These are phyloP conservation scores for Thyridium curvatum DNA, from an alignment of 2,329 filamentous ascomycete genomes.

Conservation along the genomic window DNA sequence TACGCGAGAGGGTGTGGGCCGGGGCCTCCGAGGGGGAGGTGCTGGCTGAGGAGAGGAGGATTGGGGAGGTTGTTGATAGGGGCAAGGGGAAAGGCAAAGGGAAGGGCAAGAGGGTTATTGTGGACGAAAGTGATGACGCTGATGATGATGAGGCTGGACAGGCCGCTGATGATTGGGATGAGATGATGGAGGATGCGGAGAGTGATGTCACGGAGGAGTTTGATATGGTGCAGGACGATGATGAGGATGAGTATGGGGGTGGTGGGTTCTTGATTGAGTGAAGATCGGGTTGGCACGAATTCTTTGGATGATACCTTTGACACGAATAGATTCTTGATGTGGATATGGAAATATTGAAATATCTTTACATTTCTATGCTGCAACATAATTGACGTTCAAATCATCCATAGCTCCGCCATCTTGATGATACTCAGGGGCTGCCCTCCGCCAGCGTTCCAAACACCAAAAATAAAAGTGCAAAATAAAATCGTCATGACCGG, in stretches of 20 bases:
- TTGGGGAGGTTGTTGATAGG: slow-evolving; percentile 3
- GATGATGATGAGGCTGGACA: slow-evolving; percentile 11
- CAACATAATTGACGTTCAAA: too few relatives aligned
- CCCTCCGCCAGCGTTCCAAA: too few relatives aligned
- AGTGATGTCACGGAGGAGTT: slow-evolving; percentile 22
- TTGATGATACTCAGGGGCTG: too few relatives aligned
- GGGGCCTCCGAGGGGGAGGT: slow-evolving; percentile 41
- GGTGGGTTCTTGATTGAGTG: slow-evolving; percentile 19
- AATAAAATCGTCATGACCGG: too few relatives aligned
- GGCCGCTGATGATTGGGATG: slow-evolving; percentile 14
- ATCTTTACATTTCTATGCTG: too few relatives aligned
- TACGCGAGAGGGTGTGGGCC: slow-evolving; percentile 66
- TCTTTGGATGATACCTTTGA: too few relatives aligned
- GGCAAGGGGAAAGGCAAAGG: slow-evolving; percentile 15
- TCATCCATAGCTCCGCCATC: too few relatives aligned
- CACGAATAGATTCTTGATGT: too few relatives aligned
- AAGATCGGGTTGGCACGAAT: too few relatives aligned
- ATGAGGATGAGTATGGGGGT: slow-evolving; percentile 9
- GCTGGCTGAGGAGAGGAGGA: slow-evolving; percentile 28
- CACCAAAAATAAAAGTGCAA: too few relatives aligned
- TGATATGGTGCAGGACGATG: slow-evolving; percentile 20
- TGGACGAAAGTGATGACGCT: slow-evolving; percentile 9
- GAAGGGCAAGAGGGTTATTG: slow-evolving; percentile 6
- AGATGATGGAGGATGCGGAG: slow-evolving; percentile 9
- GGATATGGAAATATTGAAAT: too few relatives aligned